Percentiles rank a stretch among this genome's conserved stretches.
Evolutionary conservation across 192 early-diverging fungal species (phyloP).

Genomic region (Rhizoclosmatium sp.): DNA sequence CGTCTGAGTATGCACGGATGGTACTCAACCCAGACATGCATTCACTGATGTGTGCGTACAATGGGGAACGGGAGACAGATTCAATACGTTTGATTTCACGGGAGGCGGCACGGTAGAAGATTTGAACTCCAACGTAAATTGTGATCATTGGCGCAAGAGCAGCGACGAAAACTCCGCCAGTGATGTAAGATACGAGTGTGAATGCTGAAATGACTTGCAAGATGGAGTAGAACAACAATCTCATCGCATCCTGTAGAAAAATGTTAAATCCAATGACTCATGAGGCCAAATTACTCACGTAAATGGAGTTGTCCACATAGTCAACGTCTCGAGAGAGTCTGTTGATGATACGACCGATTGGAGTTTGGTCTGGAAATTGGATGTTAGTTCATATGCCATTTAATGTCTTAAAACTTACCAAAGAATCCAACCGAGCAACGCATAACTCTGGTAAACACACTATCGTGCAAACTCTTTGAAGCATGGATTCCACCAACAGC

Average conservation of each 20-base stretch:
- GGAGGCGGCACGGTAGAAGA: slow-evolving; percentile 28
- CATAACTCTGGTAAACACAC: slow-evolving; percentile 67
- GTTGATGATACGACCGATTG: slow-evolving; percentile 73
- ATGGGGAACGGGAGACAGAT: slow-evolving; percentile 40
- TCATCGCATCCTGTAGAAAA: background rate
- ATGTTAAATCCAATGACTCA: no score
- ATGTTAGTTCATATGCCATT: background rate
- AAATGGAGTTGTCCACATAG: slow-evolving; percentile 65
- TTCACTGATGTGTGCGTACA: slow-evolving; percentile 47
- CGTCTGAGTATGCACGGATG: slow-evolving; percentile 33
- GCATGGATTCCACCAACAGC: slow-evolving; percentile 61
- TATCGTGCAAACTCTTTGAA: slow-evolving; percentile 70
- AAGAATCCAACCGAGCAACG: slow-evolving; percentile 79
- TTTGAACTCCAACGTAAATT: slow-evolving; percentile 27
- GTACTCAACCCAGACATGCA: slow-evolving; percentile 44
- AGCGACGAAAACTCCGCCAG: slow-evolving; percentile 13
- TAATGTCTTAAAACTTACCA: slow-evolving; percentile 20
- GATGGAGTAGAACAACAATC: slow-evolving; percentile 31
- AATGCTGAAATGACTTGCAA: slow-evolving; percentile 25
- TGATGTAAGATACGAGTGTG: slow-evolving; percentile 17
- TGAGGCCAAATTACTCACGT: background rate
- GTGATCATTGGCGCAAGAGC: slow-evolving; percentile 41
- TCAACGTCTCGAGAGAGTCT: slow-evolving; percentile 66
- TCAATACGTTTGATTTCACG: slow-evolving; percentile 46
- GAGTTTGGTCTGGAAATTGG: slow-evolving; percentile 57